Conservation (phyloP, 768 basidiomycete species). For the Lyophyllum atratum region DNA sequence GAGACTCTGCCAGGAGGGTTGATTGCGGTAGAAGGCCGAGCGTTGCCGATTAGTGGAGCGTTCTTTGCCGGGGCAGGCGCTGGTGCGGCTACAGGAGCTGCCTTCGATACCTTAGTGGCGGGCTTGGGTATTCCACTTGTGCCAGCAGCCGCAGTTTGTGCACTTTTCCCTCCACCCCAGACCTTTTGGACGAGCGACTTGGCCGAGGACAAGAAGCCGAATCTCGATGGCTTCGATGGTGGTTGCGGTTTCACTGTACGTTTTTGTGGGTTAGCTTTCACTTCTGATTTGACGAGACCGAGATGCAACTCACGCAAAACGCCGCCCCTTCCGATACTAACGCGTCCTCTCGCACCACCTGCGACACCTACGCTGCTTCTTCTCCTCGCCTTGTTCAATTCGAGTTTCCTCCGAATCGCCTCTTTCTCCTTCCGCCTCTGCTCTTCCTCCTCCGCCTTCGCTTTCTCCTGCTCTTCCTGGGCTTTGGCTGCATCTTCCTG, state of each 20-base stretch:
- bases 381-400: slow-evolving; percentile 65
- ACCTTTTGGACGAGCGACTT: slow-evolving; percentile 74
- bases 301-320: slow-evolving; percentile 38
- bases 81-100: slow-evolving; percentile 11
- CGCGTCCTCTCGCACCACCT: slow-evolving; percentile 35
- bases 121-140: slow-evolving; percentile 25
- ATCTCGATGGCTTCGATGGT: slow-evolving; percentile 48
- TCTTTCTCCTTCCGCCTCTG: slow-evolving; percentile 54
- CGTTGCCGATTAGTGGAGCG: slow-evolving; percentile 5
- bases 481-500: slow-evolving; percentile 30
- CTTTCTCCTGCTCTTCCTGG: slow-evolving; percentile 37
- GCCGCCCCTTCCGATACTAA: slow-evolving; percentile 39
- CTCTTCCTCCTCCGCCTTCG: slow-evolving; percentile 45
- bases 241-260: slow-evolving; percentile 38
- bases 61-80: slow-evolving; percentile 14
- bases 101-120: slow-evolving; percentile 12
- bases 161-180: slow-evolving; percentile 60
- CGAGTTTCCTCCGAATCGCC: slow-evolving; percentile 63
- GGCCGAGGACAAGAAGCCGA: slow-evolving; percentile 73
- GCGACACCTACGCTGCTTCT: slow-evolving; percentile 63
- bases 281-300: neutral
- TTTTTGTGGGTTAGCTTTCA: slow-evolving; percentile 8
- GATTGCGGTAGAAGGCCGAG: slow-evolving; percentile 22
- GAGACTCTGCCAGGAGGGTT: slow-evolving; percentile 17
- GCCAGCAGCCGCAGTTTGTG: slow-evolving; percentile 24